Evolutionary conservation across 2,329 filamentous ascomycete genomes (phyloP).

Genomic region (Rhexocercosporidium sp.): DNA sequence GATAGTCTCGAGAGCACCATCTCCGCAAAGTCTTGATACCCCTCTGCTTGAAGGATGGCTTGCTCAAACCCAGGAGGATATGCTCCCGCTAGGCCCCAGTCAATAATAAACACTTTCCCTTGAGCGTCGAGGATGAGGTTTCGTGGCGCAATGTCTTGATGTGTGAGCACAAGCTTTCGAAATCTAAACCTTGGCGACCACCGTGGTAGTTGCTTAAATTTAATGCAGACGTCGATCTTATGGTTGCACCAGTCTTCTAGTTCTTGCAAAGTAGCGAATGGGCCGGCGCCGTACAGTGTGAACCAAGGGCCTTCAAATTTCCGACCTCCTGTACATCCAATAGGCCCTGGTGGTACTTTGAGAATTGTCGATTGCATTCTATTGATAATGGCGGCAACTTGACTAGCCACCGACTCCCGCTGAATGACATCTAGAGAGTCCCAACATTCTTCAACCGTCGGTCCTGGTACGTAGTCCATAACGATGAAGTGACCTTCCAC

Average conservation of each 20-base stretch:
- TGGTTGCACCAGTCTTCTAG: constrained; percentile 20
- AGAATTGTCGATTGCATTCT: constrained; percentile 12
- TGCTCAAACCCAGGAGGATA: constrained; percentile 15
- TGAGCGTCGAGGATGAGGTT: constrained; percentile 5
- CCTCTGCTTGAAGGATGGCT: constrained; percentile 3
- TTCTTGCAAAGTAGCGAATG: constrained; percentile 15
- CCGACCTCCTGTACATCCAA: constrained; percentile 14
- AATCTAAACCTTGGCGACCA: constrained; percentile 15
- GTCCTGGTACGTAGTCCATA: constrained; percentile 19
- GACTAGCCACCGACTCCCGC: constrained; percentile 10
- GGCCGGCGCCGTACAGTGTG: constrained; percentile 15
- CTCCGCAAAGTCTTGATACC: constrained; percentile 16
- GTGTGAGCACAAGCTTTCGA: constrained; percentile 4
- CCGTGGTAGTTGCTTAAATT: constrained; percentile 11
- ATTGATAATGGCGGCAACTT: constrained; percentile 16
- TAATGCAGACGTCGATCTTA: constrained; percentile 19
- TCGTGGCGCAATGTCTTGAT: constrained; percentile 10
- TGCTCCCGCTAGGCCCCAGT: not conserved
- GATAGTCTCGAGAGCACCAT: constrained; percentile 15
- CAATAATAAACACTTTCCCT: not conserved
- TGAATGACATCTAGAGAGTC: constrained; percentile 13
- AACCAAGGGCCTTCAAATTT: constrained; percentile 21
- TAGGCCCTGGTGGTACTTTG: constrained; percentile 16
- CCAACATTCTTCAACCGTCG: constrained; percentile 18
- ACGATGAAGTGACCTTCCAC: constrained; percentile 15